Conservation (phyloP, 2,329 filamentous ascomycete species). For the Verticillium nubilum region DNA sequence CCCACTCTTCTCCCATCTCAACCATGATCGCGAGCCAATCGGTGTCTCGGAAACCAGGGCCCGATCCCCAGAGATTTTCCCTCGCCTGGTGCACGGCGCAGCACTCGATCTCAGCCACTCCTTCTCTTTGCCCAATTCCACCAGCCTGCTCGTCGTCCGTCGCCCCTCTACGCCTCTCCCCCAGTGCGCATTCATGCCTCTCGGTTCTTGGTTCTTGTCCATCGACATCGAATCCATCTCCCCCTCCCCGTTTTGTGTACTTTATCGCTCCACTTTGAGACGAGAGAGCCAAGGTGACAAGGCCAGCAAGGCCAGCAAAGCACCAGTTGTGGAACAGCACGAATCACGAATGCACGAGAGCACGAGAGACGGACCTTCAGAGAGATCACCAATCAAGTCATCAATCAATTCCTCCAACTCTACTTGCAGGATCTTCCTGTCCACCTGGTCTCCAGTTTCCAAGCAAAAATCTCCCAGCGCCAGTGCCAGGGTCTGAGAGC, state of each 20-base stretch:
- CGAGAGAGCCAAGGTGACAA: background rate
- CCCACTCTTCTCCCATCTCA: background rate
- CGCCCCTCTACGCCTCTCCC: background rate
- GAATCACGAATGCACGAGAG: background rate
- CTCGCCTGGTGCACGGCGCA: background rate
- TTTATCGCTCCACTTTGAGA: background rate
- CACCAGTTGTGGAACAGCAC: no score
- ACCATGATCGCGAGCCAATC: background rate
- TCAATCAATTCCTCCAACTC: background rate
- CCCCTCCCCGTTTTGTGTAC: background rate
- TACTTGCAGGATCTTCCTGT: background rate
- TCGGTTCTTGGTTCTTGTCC: background rate
- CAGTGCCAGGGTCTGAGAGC: background rate
- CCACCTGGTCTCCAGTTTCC: background rate
- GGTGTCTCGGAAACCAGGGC: background rate
- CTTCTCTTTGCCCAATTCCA: background rate
- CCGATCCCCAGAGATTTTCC: background rate
- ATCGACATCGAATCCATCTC: background rate
- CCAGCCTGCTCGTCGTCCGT: background rate
- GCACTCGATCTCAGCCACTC: background rate
- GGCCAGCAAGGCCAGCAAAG: background rate
- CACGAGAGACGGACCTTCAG: background rate
- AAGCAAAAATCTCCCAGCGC: background rate
- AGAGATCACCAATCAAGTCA: background rate
- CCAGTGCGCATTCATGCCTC: background rate